Conservation (phyloP, 495 filamentous ascomycete genomes). For the Glarea lozoyensis region DNA sequence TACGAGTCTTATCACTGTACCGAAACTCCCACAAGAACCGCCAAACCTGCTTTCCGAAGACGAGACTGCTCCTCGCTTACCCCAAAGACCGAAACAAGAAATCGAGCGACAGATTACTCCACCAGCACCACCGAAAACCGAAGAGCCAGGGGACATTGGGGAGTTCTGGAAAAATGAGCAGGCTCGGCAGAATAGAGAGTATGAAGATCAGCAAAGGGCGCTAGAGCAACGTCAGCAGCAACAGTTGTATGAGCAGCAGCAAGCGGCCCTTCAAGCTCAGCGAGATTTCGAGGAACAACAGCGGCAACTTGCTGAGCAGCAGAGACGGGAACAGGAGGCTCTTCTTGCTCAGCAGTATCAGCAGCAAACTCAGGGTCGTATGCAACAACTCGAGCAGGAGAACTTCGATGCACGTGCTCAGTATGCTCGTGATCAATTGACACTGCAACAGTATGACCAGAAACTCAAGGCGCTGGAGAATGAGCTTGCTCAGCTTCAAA, state of each 20-base stretch:
- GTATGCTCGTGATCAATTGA: slow-evolving; percentile 91
- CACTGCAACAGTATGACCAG: slow-evolving; percentile 94
- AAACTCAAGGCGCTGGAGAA: slow-evolving; percentile 86
- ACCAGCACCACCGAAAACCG: slow-evolving; percentile 48
- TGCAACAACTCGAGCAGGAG: slow-evolving; percentile 90
- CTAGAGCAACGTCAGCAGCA: slow-evolving; percentile 77
- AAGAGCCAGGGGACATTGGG: slow-evolving; percentile 88
- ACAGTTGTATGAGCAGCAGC: slow-evolving; percentile 53
- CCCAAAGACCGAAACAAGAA: slow-evolving; percentile 68
- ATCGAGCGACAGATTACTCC: slow-evolving; percentile 57
- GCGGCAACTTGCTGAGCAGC: slow-evolving; percentile 76
- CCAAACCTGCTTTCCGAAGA: slow-evolving; percentile 80
- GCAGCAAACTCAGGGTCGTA: slow-evolving; percentile 83
- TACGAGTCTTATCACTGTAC: slow-evolving; percentile 90
- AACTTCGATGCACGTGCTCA: slow-evolving; percentile 91
- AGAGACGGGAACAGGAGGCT: slow-evolving; percentile 83
- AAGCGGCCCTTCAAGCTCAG: slow-evolving; percentile 74
- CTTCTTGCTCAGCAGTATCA: slow-evolving; percentile 78
- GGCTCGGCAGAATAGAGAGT: slow-evolving; percentile 81
- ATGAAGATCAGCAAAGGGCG: slow-evolving; percentile 83
- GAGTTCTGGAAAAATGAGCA: slow-evolving; percentile 98
- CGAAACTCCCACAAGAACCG: slow-evolving; percentile 89
- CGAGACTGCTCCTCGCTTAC: slow-evolving; percentile 73
- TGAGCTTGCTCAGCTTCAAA: slow-evolving; percentile 74
- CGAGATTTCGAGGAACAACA: slow-evolving; percentile 94